Conservation (phyloP, 768 basidiomycete genomes). For the Mycena galericulata region DNA sequence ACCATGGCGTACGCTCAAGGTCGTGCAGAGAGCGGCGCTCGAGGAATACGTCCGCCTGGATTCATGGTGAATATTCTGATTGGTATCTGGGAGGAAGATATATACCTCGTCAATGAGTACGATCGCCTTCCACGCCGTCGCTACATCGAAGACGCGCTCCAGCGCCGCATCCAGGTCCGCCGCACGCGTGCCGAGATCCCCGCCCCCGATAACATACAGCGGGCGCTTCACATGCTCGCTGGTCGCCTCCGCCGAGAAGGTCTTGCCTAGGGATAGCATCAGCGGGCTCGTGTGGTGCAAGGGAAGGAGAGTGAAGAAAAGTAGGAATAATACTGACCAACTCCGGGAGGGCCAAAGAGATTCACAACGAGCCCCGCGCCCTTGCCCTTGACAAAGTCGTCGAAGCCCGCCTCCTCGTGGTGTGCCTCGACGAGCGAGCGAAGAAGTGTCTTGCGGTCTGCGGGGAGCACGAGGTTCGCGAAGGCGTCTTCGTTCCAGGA, state of each 20-base stretch:
- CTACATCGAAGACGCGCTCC: constrained; percentile 62
- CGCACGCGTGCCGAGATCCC: constrained; percentile 65
- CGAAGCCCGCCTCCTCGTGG: constrained; percentile 62
- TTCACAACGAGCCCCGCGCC: constrained; percentile 71
- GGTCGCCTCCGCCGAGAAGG: constrained; percentile 70
- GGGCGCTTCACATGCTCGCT: constrained; percentile 67
- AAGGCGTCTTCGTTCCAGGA: constrained; percentile 71
- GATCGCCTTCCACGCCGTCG: constrained; percentile 71
- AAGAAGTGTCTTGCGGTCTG: constrained; percentile 63
- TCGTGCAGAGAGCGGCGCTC: constrained; percentile 76
- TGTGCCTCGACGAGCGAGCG: constrained; percentile 71
- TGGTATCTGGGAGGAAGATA: neutral
- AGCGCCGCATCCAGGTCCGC: constrained; percentile 56
- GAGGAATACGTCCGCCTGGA: constrained; percentile 75
- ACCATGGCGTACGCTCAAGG: constrained; percentile 77
- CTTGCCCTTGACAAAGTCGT: constrained; percentile 75
- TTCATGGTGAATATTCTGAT: constrained; percentile 21
- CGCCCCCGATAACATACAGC: constrained; percentile 65
- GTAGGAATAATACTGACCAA: constrained; percentile 50
- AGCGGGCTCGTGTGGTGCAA: neutral
- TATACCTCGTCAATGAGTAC: constrained; percentile 66
- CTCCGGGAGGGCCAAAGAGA: constrained; percentile 69
- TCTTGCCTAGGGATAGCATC: constrained; percentile 53
- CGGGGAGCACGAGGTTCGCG: constrained; percentile 68
- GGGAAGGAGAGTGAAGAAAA: neutral